Evolutionary conservation across 495 filamentous ascomycete genomes (phyloP).

Genomic region (Aspergillus sclerotiicarbonarius): DNA sequence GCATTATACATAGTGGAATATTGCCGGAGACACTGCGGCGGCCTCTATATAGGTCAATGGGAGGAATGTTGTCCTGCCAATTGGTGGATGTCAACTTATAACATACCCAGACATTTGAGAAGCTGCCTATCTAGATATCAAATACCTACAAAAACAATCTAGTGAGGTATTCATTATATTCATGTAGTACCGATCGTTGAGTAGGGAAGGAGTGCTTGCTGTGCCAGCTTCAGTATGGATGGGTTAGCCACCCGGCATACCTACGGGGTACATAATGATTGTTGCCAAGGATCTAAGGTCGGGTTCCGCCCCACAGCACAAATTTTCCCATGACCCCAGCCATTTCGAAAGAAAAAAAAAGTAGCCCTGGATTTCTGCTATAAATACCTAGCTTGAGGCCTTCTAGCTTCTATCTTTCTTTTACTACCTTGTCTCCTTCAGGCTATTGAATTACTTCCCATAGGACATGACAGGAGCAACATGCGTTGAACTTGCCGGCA

Average conservation of each 20-base stretch:
- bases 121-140: not conserved
- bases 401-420: not conserved
- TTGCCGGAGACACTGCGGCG: too few species aligned
- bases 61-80: too few species aligned
- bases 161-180: too few species aligned
- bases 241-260: too few species aligned
- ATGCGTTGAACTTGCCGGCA: constrained; percentile 4
- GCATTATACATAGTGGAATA: too few species aligned
- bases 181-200: too few species aligned
- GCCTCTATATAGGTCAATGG: too few species aligned
- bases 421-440: not conserved
- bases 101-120: not conserved
- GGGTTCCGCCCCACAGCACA: not conserved
- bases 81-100: too few species aligned
- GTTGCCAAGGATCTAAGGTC: not conserved
- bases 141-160: not conserved
- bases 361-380: not conserved
- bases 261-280: not conserved
- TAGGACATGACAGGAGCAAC: constrained; percentile 8
- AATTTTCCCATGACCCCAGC: not conserved
- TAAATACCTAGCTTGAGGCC: constrained; percentile 3
- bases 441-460: not conserved
- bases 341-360: not conserved
- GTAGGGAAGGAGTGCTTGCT: too few species aligned
- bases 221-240: too few species aligned